phyloP scores from a whole-genome alignment of 2,329 filamentous ascomycete genomes.

The Colletotrichum kahawae region DNA sequence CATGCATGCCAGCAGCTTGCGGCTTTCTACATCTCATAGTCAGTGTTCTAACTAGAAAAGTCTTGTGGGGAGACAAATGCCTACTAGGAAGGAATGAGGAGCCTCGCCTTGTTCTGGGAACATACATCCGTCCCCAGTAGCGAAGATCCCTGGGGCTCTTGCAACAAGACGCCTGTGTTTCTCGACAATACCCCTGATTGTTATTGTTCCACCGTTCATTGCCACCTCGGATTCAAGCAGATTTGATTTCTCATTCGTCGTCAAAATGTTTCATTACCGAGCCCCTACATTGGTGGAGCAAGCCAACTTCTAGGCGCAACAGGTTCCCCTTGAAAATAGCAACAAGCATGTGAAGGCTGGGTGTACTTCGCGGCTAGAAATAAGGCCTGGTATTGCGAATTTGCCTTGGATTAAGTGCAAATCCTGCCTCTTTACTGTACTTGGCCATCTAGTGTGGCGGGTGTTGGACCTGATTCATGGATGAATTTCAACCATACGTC shows the following conservation, averaged over 20 bases:
- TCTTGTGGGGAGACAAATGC: neutral
- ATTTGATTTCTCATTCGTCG: neutral
- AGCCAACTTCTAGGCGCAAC: neutral
- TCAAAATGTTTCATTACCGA: neutral
- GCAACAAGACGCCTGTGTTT: neutral
- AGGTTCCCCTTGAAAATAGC: neutral
- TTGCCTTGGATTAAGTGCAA: neutral
- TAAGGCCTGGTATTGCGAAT: neutral
- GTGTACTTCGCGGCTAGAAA: neutral
- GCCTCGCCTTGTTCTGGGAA: no score
- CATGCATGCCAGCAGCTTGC: neutral
- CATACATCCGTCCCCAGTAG: no score
- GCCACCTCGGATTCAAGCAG: neutral
- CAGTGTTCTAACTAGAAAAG: neutral
- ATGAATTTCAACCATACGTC: neutral
- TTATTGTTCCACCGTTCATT: no score
- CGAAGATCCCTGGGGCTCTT: no score
- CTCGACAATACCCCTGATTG: neutral
- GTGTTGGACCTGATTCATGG: neutral
- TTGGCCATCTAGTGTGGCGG: neutral
- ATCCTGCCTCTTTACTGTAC: neutral
- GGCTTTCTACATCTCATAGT: neutral
- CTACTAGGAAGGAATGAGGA: neutral
- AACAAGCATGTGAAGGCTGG: neutral
- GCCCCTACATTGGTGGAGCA: neutral